phyloP scores from a whole-genome alignment of 495 filamentous ascomycete genomes.

The Xylaria intraflava region DNA sequence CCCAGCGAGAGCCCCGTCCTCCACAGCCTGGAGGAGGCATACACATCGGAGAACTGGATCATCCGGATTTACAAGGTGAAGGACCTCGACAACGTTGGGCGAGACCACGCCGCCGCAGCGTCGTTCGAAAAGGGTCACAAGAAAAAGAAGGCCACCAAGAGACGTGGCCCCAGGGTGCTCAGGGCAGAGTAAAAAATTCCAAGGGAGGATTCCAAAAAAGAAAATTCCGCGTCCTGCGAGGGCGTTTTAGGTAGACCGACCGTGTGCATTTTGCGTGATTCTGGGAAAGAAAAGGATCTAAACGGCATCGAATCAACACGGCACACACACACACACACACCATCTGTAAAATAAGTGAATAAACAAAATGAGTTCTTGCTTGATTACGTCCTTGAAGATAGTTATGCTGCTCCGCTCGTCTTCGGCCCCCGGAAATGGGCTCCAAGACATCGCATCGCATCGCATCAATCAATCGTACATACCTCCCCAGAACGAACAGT shows the following conservation, averaged over 20 bases:
- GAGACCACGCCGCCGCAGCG: constrained; percentile 76
- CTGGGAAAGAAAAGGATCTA: too few relatives aligned
- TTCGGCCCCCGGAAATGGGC: too few relatives aligned
- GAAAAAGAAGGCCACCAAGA: constrained; percentile 81
- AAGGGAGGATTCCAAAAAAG: not conserved
- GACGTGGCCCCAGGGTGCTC: constrained; percentile 71
- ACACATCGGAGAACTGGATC: constrained; percentile 99
- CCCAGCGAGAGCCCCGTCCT: constrained; percentile 82
- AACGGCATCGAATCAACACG: too few relatives aligned
- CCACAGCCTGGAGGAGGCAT: constrained; percentile 89
- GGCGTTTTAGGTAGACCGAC: not conserved
- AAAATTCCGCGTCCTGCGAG: not conserved
- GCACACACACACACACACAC: too few relatives aligned
- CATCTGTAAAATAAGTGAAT: too few relatives aligned
- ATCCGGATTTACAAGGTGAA: constrained; percentile 99
- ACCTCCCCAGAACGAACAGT: too few relatives aligned
- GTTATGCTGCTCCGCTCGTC: too few relatives aligned
- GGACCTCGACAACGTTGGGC: constrained; percentile 90
- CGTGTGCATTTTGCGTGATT: not conserved
- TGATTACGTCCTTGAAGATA: too few relatives aligned
- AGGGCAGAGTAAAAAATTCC: constrained; percentile 60
- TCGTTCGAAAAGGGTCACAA: constrained; percentile 91
- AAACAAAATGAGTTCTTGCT: too few relatives aligned
- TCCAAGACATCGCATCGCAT: too few relatives aligned
- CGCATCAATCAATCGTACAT: too few relatives aligned